Percentiles rank a stretch among this genome's conserved stretches.
phyloP scores from a whole-genome alignment of 164 flowering plant species.

The Nelumbo lutea region DNA sequence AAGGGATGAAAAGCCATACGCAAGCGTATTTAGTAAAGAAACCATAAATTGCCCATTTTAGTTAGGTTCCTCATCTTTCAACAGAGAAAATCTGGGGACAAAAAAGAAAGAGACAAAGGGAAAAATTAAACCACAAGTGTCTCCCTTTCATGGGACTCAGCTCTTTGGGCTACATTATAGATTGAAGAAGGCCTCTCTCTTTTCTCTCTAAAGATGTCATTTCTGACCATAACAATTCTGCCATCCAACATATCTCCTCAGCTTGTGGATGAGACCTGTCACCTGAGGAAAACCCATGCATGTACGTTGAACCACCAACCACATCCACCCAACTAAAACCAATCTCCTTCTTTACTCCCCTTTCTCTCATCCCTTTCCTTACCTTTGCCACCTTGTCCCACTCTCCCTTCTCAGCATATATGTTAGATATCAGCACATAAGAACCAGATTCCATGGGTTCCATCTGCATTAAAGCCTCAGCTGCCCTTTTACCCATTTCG shows the following conservation, averaged over 20 bases:
- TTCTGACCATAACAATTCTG: conserved; percentile 45
- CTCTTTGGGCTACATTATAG: no score
- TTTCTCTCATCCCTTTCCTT: conserved; percentile 67
- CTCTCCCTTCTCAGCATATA: conserved; percentile 82
- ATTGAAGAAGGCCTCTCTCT: no score
- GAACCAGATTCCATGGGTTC: conserved; percentile 75
- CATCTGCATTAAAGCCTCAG: conserved; percentile 53
- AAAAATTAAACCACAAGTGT: no score
- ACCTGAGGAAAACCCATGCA: conserved; percentile 75
- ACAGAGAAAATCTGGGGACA: no score
- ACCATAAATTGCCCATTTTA: no score
- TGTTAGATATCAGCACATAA: conserved; percentile 73
- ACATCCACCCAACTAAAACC: conserved; percentile 96
- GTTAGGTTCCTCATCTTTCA: no score
- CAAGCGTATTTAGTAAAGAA: no score
- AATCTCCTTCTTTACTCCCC: conserved; percentile 67
- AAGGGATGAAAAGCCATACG: no score
- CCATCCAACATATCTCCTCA: conserved; percentile 57
- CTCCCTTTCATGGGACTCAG: no score
- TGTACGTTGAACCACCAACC: conserved; percentile 34
- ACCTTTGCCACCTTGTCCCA: conserved; percentile 80
- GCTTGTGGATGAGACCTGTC: conserved; percentile 64
- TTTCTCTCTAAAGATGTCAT: conserved; percentile 37
- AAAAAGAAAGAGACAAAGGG: no score
- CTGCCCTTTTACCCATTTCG: conserved; percentile 59